Evolutionary conservation across 2,329 filamentous ascomycete species (phyloP), one percentile per base, ranked within the genome.

Genomic region (Chaetomium sp.): DNA sequence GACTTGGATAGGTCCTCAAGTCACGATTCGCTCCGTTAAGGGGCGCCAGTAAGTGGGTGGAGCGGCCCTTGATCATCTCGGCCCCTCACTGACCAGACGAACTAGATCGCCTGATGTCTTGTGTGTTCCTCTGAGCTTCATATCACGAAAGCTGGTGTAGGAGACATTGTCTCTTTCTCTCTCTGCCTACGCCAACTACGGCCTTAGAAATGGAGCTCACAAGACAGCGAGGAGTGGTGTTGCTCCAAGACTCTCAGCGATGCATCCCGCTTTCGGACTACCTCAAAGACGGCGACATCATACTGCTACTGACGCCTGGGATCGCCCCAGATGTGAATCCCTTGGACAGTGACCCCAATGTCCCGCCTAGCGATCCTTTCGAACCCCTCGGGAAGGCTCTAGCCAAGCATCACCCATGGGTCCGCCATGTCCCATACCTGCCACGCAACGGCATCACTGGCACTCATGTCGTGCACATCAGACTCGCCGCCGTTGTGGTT

Each of bases 401-500:
- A 57, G 84, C 86, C 57, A 79, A 77, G 57, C 80, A 83, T 69
- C 87, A 90, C 71, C 77, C 82, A 2, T 82, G 81, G 74, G 81
- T 93, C 66, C 85, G 88, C 23, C 90, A 93, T 73, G 85, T 92
- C 51, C 89, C 90, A 6, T 93, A 91, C 71, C 85, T 87, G 5
- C 83, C 86, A 55, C 81, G 82, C 60, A 76, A 81, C 64, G 88
- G 89, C 50, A 86, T 91, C 73, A 90, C 87, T 2, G 80, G 82
- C 25, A 82, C 85, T 53, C 87, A 93, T 75, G 77, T 83, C 57
- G 82, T 82, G 59, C 90, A 90, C 70, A 82, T 91, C 60, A 82
- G 81, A 63, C 79, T 84, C 62, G 87, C 87, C 4, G 82, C 82
- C 55, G 81, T 81, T 1, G 78, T 90, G 42, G 75, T 91, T 16